A percentile compares a stretch with the other conserved stretches of the same genome.
These are phyloP conservation scores for Saposhnikovia divaricata DNA, from an alignment of 129 eudicot species.

Conservation along the genomic window DNA sequence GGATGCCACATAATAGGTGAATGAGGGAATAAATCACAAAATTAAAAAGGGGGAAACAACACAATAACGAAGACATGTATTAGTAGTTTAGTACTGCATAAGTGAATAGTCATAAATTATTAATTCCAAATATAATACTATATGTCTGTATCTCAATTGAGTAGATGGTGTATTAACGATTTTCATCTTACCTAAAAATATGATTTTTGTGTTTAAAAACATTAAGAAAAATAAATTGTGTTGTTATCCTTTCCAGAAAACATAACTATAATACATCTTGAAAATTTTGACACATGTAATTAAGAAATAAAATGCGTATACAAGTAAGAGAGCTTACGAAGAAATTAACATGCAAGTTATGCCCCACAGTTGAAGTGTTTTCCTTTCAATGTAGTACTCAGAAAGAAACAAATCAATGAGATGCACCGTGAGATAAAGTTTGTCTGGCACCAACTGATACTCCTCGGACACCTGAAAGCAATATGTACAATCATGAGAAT, in stretches of 20 bases:
- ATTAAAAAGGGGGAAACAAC: neutral
- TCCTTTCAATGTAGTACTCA: conserved; percentile 49
- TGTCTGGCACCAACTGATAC: conserved; percentile 57
- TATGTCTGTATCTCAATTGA: neutral
- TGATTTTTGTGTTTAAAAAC: neutral
- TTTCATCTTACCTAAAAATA: neutral
- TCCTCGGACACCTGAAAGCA: conserved; percentile 55
- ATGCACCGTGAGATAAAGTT: conserved; percentile 56
- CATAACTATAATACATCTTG: neutral
- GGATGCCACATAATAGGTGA: too few species aligned
- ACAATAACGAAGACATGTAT: neutral
- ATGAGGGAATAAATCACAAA: neutral
- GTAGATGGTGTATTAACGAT: neutral
- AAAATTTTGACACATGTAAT: neutral
- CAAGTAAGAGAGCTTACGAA: conserved; percentile 49
- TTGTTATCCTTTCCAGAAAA: neutral
- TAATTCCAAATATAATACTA: neutral
- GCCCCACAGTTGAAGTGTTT: conserved; percentile 66
- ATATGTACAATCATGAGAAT: neutral
- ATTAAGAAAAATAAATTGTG: neutral
- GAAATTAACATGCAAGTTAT: conserved; percentile 82
- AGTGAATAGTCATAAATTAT: neutral
- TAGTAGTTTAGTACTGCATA: neutral
- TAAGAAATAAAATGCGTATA: neutral
- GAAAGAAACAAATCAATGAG: conserved; percentile 70